Evolutionary conservation across 1,284 basidiomycete species (phyloP).

Genomic region (Phellinidium pouzarii): DNA sequence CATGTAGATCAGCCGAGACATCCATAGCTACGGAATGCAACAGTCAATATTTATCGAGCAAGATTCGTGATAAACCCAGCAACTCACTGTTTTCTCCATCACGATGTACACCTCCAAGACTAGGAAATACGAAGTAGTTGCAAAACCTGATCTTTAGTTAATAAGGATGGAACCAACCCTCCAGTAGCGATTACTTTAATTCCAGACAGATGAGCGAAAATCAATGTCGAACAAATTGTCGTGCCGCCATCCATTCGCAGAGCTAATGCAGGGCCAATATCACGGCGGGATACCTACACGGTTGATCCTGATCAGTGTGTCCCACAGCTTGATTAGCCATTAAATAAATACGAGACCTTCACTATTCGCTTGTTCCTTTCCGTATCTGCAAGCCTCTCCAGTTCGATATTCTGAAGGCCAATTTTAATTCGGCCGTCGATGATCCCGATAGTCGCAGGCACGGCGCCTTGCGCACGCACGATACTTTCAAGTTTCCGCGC

Average conservation of each 20-base stretch:
- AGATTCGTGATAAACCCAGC: slow-evolving; percentile 1
- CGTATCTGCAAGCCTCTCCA: slow-evolving; percentile 68
- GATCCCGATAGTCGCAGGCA: slow-evolving; percentile 90
- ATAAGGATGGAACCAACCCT: slow-evolving; percentile 42
- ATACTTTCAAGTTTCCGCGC: slow-evolving; percentile 72
- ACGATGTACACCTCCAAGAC: slow-evolving; percentile 89
- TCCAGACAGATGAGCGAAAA: slow-evolving; percentile 75
- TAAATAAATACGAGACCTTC: slow-evolving; percentile 16
- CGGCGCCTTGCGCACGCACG: slow-evolving; percentile 69
- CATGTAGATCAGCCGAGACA: slow-evolving; percentile 86
- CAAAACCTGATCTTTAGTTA: background rate
- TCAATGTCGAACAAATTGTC: slow-evolving; percentile 85
- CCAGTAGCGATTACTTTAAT: slow-evolving; percentile 86
- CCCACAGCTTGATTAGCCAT: too few species aligned
- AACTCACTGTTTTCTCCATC: slow-evolving; percentile 78
- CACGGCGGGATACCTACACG: slow-evolving; percentile 83
- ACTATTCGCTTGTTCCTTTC: slow-evolving; percentile 32
- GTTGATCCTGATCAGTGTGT: background rate
- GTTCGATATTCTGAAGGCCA: slow-evolving; percentile 63
- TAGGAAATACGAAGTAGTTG: slow-evolving; percentile 24
- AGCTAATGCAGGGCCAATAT: slow-evolving; percentile 76
- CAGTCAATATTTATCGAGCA: slow-evolving; percentile 11
- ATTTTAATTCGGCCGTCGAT: slow-evolving; percentile 82
- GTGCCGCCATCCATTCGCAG: slow-evolving; percentile 75
- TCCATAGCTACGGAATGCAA: slow-evolving; percentile 68